phyloP scores from a whole-genome alignment of 2,329 filamentous ascomycete genomes.

The Diaporthe sp. region DNA sequence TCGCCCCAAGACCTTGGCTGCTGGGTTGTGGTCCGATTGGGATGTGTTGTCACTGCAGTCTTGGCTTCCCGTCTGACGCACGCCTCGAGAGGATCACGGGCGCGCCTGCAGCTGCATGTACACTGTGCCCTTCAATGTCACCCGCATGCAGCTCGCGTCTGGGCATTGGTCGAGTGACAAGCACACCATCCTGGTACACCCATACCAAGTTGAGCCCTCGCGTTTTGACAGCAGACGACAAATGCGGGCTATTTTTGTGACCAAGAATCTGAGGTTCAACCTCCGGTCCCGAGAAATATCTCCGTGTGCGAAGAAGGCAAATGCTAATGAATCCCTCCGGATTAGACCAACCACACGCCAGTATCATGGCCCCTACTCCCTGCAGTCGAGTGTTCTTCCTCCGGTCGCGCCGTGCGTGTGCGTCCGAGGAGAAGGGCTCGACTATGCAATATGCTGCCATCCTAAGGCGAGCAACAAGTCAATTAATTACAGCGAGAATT shows the following conservation, averaged over 20 bases:
- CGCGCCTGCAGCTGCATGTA: conserved; percentile 6
- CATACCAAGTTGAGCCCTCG: neutral
- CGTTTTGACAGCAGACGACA: neutral
- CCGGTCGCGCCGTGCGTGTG: conserved; percentile 1
- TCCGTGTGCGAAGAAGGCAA: neutral
- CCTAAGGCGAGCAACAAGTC: neutral
- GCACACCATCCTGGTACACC: neutral
- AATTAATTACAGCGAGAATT: neutral
- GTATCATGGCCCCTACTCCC: neutral
- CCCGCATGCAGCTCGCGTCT: neutral
- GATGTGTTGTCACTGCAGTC: neutral
- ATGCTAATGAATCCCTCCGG: neutral
- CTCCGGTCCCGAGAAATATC: neutral
- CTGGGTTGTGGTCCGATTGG: conserved; percentile 9
- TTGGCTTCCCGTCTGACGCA: conserved; percentile 3
- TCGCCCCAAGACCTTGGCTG: neutral
- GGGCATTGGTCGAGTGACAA: neutral
- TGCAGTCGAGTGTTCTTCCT: neutral
- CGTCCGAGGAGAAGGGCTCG: neutral
- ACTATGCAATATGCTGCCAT: neutral
- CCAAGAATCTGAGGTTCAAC: neutral
- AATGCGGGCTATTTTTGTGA: neutral
- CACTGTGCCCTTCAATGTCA: neutral
- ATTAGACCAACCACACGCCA: neutral
- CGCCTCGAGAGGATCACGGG: conserved; percentile 24